phyloP scores from a whole-genome alignment of 2,329 filamentous ascomycete species.

The Podosphaera xanthii region DNA sequence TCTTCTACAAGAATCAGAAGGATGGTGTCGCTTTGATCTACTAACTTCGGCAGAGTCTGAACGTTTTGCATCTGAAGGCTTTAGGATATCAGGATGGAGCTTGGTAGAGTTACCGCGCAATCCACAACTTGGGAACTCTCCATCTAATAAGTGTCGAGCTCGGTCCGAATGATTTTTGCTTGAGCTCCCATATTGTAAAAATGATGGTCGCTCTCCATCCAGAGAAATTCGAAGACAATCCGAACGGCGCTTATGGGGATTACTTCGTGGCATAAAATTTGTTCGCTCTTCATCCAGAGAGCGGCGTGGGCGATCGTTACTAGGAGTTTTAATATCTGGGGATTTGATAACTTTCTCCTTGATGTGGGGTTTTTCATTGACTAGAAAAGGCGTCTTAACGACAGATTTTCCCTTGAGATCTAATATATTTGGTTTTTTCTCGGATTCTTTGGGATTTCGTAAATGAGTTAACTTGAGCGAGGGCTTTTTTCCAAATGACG shows the following conservation, averaged over 20 bases:
- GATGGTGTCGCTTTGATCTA: too few species aligned
- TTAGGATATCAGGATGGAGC: too few species aligned
- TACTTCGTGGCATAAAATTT: not conserved
- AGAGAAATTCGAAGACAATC: not conserved
- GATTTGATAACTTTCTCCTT: not conserved
- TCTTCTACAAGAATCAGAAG: not conserved
- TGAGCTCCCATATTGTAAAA: not conserved
- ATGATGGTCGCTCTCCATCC: not conserved
- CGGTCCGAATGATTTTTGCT: not conserved
- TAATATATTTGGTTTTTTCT: constrained; percentile 7
- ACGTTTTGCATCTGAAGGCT: too few species aligned
- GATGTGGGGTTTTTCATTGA: not conserved
- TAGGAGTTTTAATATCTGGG: not conserved
- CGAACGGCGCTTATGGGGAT: not conserved
- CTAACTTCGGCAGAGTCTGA: too few species aligned
- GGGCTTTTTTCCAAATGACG: constrained; percentile 4
- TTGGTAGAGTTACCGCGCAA: too few species aligned
- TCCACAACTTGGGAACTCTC: too few species aligned
- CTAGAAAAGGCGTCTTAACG: constrained; percentile 6
- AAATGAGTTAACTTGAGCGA: constrained; percentile 6
- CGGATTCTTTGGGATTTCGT: constrained; percentile 6
- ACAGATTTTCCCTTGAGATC: constrained; percentile 10
- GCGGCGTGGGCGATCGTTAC: not conserved
- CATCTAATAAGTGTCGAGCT: too few species aligned
- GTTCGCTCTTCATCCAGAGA: not conserved